These are phyloP conservation scores for Backusella sp. DNA, from an alignment of 192 early-diverging fungal genomes.

Conservation along the genomic window DNA sequence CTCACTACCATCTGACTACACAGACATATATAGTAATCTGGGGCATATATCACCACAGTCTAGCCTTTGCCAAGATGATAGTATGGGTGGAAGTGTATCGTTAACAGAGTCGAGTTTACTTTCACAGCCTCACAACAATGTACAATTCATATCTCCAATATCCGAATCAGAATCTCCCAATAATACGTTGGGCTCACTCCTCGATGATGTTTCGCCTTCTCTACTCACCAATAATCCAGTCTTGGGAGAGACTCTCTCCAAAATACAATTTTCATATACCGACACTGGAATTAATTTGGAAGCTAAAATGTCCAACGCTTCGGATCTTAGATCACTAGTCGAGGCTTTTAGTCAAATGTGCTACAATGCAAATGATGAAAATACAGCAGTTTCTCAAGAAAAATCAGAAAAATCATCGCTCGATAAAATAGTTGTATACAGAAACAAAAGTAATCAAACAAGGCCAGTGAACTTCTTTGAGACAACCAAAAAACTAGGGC, in stretches of 20 bases:
- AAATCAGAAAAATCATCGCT: background rate
- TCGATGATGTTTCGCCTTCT: background rate
- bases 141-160: background rate
- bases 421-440: slow-evolving; percentile 8
- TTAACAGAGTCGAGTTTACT: background rate
- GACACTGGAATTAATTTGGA: slow-evolving; percentile 23
- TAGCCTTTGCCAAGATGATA: background rate
- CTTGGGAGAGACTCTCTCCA: slow-evolving; percentile 16
- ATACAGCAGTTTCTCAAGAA: background rate
- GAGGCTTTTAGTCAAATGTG: slow-evolving; percentile 27
- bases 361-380: background rate
- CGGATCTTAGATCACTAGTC: slow-evolving; percentile 27
- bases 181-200: background rate
- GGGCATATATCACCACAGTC: slow-evolving; percentile 14
- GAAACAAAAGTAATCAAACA: slow-evolving; percentile 27
- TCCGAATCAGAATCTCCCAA: background rate
- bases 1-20: background rate
- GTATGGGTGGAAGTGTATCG: background rate
- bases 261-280: slow-evolving; percentile 27
- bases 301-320: slow-evolving; percentile 29
- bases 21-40: background rate
- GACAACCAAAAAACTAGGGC: slow-evolving; percentile 4
- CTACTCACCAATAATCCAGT: background rate
- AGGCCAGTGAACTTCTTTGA: slow-evolving; percentile 31
- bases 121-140: background rate